Conservation (phyloP, 345 rosid genomes). For the Brassica rapa region DNA sequence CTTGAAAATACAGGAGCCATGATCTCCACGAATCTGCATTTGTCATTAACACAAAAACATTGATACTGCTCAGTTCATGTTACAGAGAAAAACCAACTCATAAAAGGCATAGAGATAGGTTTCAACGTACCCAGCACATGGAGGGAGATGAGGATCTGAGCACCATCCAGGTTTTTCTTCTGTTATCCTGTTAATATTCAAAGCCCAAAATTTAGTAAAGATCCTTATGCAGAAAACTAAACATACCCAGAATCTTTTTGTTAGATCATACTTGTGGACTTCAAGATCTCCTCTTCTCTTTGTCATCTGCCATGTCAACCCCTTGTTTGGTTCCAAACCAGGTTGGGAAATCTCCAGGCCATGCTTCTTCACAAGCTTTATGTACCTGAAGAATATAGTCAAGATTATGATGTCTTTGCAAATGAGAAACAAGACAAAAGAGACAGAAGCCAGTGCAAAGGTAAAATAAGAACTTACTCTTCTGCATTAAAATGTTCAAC, state of each 20-base stretch:
- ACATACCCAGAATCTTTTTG: background rate
- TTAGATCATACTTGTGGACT: conserved; percentile 81
- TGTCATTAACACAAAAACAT: conserved; percentile 1
- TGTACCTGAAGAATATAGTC: conserved; percentile 54
- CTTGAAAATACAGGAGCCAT: conserved; percentile 99
- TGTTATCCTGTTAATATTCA: conserved; percentile 53
- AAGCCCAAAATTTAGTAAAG: conserved; percentile 16
- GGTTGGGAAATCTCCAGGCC: conserved; percentile 98
- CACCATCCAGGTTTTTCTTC: conserved; percentile 96
- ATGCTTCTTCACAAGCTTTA: conserved; percentile 80
- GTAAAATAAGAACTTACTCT: conserved; percentile 55
- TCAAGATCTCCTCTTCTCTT: conserved; percentile 78
- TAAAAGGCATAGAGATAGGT: conserved; percentile 9
- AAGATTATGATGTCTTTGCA: background rate
- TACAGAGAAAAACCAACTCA: background rate
- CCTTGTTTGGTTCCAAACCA: conserved; percentile 84
- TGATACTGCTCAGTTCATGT: background rate
- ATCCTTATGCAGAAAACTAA: background rate
- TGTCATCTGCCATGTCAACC: conserved; percentile 96
- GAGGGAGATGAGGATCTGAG: conserved; percentile 78
- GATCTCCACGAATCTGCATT: conserved; percentile 88
- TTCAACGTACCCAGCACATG: conserved; percentile 91
- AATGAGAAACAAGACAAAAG: background rate
- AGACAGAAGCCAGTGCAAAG: background rate
- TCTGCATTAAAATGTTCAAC: conserved; percentile 91